Evolutionary conservation across 2,329 filamentous ascomycete species (phyloP).

Genomic region (Dactylonectria estremocensis): DNA sequence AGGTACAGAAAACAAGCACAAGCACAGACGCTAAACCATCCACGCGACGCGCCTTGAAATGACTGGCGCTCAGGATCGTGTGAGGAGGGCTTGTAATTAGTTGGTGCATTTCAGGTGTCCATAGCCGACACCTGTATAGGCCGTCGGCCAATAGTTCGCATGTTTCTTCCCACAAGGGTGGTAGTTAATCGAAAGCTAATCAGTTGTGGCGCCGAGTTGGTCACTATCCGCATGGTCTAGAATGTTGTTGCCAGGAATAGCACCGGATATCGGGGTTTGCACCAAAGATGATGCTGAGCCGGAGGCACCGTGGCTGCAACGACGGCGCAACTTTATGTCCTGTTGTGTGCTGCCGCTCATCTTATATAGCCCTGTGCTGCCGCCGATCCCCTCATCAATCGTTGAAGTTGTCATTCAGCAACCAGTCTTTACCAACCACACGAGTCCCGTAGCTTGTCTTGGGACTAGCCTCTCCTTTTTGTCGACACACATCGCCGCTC

Average conservation of each 20-base stretch:
- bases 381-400: neutral
- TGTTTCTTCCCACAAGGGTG: neutral
- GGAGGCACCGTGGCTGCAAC: neutral
- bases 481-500: neutral
- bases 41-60: neutral
- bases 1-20: too few relatives aligned
- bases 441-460: neutral
- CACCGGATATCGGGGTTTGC: neutral
- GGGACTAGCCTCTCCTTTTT: neutral
- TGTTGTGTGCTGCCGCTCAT: neutral
- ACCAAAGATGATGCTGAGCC: neutral
- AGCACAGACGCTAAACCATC: neutral
- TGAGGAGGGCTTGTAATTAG: neutral
- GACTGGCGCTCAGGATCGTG: neutral
- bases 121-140: neutral
- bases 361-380: neutral
- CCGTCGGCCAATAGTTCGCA: neutral
- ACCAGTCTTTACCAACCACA: neutral
- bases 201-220: neutral
- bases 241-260: neutral
- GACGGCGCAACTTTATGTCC: neutral
- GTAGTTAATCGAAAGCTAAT: neutral
- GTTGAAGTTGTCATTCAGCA: neutral
- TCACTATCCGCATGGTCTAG: neutral
- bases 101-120: neutral